These are phyloP conservation scores for Trichosporon asahii DNA, from an alignment of 1,284 basidiomycete species.

Conservation along the genomic window DNA sequence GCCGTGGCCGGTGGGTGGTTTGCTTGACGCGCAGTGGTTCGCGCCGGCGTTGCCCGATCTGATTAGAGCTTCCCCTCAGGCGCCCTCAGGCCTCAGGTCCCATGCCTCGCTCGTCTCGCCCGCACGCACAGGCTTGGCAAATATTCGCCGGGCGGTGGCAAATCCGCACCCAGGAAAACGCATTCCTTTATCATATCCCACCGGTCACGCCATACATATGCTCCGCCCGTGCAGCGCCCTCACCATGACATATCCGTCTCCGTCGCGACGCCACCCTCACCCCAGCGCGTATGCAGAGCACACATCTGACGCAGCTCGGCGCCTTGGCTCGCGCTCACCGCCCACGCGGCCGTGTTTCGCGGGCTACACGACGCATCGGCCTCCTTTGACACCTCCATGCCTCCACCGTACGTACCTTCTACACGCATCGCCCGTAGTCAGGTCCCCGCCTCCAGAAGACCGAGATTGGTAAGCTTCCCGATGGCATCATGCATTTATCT, in stretches of 20 bases:
- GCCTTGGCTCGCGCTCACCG: not conserved
- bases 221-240: not conserved
- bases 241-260: not conserved
- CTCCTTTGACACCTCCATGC: not conserved
- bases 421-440: not conserved
- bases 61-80: not conserved
- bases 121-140: not conserved
- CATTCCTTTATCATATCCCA: conserved; percentile 1
- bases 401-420: not conserved
- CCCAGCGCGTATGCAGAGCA: too few species aligned
- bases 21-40: not conserved
- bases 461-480: conserved; percentile 7
- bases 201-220: conserved; percentile 4
- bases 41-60: conserved; percentile 7
- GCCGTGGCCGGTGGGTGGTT: too few species aligned
- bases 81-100: not conserved
- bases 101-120: not conserved
- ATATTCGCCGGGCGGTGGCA: conserved; percentile 6
- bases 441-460: not conserved
- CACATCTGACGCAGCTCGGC: not conserved
- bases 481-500: not conserved
- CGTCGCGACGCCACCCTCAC: not conserved
- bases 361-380: not conserved
- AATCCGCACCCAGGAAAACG: not conserved
- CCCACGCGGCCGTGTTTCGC: not conserved